A percentile compares a stretch with the other conserved stretches of the same genome.
phyloP scores from a whole-genome alignment of 495 filamentous ascomycete genomes.

The Penicillium dipodomyicola region DNA sequence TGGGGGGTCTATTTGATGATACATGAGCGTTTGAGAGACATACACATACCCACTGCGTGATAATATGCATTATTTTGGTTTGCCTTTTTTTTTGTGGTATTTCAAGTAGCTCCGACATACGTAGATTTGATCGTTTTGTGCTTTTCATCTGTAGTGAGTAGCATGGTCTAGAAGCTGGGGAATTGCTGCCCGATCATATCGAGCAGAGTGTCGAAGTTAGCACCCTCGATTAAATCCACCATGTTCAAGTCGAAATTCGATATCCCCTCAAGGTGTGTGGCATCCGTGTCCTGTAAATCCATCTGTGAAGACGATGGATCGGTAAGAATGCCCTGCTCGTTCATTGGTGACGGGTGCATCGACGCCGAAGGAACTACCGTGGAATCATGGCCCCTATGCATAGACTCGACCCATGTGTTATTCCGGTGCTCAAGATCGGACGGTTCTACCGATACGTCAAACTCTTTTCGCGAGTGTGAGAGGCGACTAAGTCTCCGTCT shows the following conservation, averaged over 20 bases:
- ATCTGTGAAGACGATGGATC: slow-evolving; percentile 11
- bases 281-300: slow-evolving; percentile 15
- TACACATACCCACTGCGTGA: neutral
- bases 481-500: neutral
- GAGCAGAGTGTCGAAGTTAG: slow-evolving; percentile 38
- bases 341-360: neutral
- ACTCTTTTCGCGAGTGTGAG: neutral
- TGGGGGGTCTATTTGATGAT: neutral
- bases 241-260: slow-evolving; percentile 41
- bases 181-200: slow-evolving; percentile 42
- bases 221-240: slow-evolving; percentile 39
- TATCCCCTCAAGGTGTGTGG: slow-evolving; percentile 14
- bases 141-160: neutral
- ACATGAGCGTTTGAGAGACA: neutral
- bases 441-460: neutral
- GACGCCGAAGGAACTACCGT: neutral
- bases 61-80: neutral
- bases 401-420: neutral
- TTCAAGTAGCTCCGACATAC: neutral
- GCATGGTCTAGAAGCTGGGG: slow-evolving; percentile 27
- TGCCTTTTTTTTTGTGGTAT: neutral
- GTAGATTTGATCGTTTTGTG: neutral
- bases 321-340: neutral
- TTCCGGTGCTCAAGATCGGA: neutral
- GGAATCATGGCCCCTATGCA: neutral